These are phyloP conservation scores for Vigna trinervia DNA, from an alignment of 306 rosid genomes.

Conservation along the genomic window DNA sequence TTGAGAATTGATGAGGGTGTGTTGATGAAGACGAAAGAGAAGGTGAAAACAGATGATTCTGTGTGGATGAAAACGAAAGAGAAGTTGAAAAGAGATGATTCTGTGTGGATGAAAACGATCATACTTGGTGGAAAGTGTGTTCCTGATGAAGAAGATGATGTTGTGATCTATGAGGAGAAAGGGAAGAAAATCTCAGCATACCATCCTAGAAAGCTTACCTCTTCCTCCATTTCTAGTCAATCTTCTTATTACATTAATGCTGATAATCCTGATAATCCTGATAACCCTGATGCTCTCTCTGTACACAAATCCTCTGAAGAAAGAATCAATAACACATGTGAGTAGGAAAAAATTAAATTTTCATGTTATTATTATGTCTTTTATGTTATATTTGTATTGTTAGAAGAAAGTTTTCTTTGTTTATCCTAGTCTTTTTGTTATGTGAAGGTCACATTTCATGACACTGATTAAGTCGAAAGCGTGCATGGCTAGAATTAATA, in stretches of 20 bases:
- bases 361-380: neutral
- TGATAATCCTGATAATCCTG: constrained; percentile 45
- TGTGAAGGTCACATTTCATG: neutral
- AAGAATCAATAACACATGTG: neutral
- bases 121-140: constrained; percentile 81
- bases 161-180: constrained; percentile 58
- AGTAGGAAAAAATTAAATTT: neutral
- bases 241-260: constrained; percentile 50
- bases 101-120: constrained; percentile 83
- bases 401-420: neutral
- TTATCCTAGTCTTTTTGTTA: neutral
- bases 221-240: constrained; percentile 59
- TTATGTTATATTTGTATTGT: constrained; percentile 1
- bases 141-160: constrained; percentile 66
- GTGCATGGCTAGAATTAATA: neutral
- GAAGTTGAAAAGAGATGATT: constrained; percentile 53
- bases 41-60: constrained; percentile 55
- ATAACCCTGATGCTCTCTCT: constrained; percentile 38
- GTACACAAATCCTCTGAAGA: neutral
- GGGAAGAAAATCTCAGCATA: constrained; percentile 78
- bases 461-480: neutral
- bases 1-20: constrained; percentile 62
- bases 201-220: constrained; percentile 56
- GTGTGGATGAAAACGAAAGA: constrained; percentile 75
- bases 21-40: constrained; percentile 73